These are phyloP conservation scores for Candida hispaniensis DNA, from an alignment of 805 yeast species.

Conservation along the genomic window DNA sequence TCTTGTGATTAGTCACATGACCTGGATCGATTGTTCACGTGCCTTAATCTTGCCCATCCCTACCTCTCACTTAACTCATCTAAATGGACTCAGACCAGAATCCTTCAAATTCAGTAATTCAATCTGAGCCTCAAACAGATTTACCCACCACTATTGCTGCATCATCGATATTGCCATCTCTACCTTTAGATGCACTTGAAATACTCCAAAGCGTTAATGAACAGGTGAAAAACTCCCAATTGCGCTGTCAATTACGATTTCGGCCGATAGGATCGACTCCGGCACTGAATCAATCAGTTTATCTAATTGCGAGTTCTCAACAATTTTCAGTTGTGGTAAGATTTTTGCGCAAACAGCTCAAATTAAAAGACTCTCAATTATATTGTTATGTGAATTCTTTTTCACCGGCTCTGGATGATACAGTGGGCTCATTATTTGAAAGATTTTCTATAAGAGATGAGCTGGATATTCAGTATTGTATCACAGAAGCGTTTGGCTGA, in stretches of 20 bases:
- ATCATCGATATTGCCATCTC: constrained; percentile 26
- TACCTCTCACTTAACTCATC: no score
- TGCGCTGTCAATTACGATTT: constrained; percentile 32
- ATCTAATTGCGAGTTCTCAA: constrained; percentile 36
- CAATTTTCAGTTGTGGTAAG: constrained; percentile 37
- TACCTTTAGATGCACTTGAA: constrained; percentile 26
- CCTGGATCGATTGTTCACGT: no score
- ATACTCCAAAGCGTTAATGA: constrained; percentile 24
- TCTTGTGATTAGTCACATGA: no score
- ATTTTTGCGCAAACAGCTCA: constrained; percentile 35
- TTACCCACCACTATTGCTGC: constrained; percentile 27
- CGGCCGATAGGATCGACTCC: constrained; percentile 47
- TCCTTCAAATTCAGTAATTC: constrained; percentile 23
- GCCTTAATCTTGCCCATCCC: no score
- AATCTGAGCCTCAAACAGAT: constrained; percentile 23
- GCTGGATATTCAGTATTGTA: constrained; percentile 28
- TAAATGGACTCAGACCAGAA: no score
- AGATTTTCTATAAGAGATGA: constrained; percentile 25
- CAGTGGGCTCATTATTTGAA: constrained; percentile 26
- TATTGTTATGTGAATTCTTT: constrained; percentile 34
- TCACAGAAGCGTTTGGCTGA: constrained; percentile 31
- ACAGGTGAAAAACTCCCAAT: constrained; percentile 16
- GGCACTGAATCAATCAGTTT: constrained; percentile 36
- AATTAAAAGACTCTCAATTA: constrained; percentile 23
- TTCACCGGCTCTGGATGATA: constrained; percentile 33